A percentile compares a stretch with the other conserved stretches of the same genome.
phyloP scores from a whole-genome alignment of 1,139 yeast genomes.

The Hyphopichia khmerensis region DNA sequence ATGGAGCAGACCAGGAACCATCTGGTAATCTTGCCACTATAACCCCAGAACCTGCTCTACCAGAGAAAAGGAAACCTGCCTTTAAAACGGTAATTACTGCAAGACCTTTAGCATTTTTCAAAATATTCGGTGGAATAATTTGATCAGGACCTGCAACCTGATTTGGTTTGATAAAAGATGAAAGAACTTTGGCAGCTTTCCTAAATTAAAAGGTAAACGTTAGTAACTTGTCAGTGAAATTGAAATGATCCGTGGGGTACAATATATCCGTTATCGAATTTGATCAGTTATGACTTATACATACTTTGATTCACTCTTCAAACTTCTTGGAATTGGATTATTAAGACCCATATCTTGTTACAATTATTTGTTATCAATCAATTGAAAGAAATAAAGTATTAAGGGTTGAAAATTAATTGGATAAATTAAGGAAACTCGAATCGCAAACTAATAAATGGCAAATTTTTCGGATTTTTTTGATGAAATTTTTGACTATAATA shows the following conservation, averaged over 20 bases:
- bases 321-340: slow-evolving; percentile 92
- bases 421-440: background rate
- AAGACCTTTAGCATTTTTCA: slow-evolving; percentile 88
- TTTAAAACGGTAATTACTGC: slow-evolving; percentile 89
- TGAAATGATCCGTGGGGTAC: background rate
- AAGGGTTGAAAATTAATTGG: background rate
- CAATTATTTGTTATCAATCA: background rate
- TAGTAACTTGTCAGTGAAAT: background rate
- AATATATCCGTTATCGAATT: too few relatives aligned
- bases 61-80: slow-evolving; percentile 94
- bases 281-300: slow-evolving; percentile 26
- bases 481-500: too few relatives aligned
- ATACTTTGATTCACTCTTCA: slow-evolving; percentile 82
- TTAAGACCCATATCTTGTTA: slow-evolving; percentile 55
- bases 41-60: slow-evolving; percentile 97
- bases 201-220: slow-evolving; percentile 28
- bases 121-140: slow-evolving; percentile 85
- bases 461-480: too few relatives aligned
- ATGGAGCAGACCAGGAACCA: slow-evolving; percentile 98
- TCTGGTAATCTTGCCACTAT: slow-evolving; percentile 92
- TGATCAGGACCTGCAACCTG: slow-evolving; percentile 88
- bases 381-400: background rate
- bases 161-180: slow-evolving; percentile 93
- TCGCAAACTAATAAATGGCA: background rate
- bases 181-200: slow-evolving; percentile 91